A percentile compares a stretch with the other conserved stretches of the same genome.
Evolutionary conservation across 441 rosid species (phyloP).

Genomic region (Adansonia gregorii): DNA sequence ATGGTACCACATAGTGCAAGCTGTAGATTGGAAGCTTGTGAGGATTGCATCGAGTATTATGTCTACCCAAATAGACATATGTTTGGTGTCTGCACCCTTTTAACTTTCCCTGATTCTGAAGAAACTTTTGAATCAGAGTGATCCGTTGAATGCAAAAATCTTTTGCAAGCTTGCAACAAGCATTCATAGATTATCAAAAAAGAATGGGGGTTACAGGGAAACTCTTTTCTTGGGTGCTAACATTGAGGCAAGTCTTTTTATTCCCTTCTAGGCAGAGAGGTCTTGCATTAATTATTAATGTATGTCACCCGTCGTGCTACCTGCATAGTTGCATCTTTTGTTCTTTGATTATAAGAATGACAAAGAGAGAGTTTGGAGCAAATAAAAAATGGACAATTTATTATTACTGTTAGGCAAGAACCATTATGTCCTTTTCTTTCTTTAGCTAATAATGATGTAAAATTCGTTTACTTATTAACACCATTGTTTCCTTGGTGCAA

Average conservation of each 20-base stretch:
- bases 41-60: constrained; percentile 83
- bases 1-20: constrained; percentile 96
- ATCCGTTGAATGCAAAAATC: constrained; percentile 28
- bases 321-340: background rate
- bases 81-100: constrained; percentile 87
- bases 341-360: background rate
- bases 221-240: too few relatives aligned
- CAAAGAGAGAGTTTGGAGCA: background rate
- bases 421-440: background rate
- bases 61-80: constrained; percentile 97
- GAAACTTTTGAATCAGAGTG: constrained; percentile 71
- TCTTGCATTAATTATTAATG: background rate
- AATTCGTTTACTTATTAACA: background rate
- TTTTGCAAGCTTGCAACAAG: background rate
- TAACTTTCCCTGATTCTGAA: constrained; percentile 91
- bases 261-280: background rate
- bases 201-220: background rate
- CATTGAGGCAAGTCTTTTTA: too few relatives aligned
- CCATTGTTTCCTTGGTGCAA: background rate
- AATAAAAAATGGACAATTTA: background rate
- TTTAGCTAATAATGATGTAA: background rate
- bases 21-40: constrained; percentile 86
- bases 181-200: constrained; percentile 10
- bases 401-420: background rate
- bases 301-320: background rate